Conservation (phyloP, 2,329 filamentous ascomycete species). For the Clonostachys solani region DNA sequence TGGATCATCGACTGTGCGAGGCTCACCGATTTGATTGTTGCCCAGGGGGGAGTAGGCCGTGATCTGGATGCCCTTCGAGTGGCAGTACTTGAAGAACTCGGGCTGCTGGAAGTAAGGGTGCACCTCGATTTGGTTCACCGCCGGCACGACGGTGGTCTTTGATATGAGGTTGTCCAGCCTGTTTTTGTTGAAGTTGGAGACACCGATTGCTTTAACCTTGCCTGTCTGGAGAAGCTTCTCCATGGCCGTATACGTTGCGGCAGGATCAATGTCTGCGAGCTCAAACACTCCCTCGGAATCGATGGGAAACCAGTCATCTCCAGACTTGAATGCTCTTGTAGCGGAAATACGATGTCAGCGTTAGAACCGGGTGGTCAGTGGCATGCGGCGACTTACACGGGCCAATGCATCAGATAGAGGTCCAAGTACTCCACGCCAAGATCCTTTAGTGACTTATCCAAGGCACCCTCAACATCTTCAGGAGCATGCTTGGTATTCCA, state of each 20-base stretch:
- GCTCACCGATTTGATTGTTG: slow-evolving; percentile 40
- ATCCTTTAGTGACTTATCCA: slow-evolving; percentile 41
- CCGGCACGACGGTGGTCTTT: slow-evolving; percentile 51
- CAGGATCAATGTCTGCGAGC: slow-evolving; percentile 47
- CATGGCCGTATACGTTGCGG: slow-evolving; percentile 33
- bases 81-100: slow-evolving; percentile 51
- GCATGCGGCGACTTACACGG: slow-evolving; percentile 14
- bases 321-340: slow-evolving; percentile 45
- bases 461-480: slow-evolving; percentile 37
- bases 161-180: slow-evolving; percentile 34
- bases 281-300: slow-evolving; percentile 59
- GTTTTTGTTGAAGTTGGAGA: slow-evolving; percentile 42
- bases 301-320: slow-evolving; percentile 33
- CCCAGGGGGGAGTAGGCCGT: slow-evolving; percentile 63
- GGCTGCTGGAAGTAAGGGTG: slow-evolving; percentile 64
- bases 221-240: slow-evolving; percentile 29
- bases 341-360: slow-evolving; percentile 21
- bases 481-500: slow-evolving; percentile 52
- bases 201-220: slow-evolving; percentile 39
- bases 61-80: slow-evolving; percentile 53
- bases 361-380: background rate
- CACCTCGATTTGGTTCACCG: slow-evolving; percentile 66
- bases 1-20: slow-evolving; percentile 43
- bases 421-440: slow-evolving; percentile 46
- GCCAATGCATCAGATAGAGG: slow-evolving; percentile 41